Conservation (phyloP, 495 filamentous ascomycete species). For the Neurospora intermedia region DNA sequence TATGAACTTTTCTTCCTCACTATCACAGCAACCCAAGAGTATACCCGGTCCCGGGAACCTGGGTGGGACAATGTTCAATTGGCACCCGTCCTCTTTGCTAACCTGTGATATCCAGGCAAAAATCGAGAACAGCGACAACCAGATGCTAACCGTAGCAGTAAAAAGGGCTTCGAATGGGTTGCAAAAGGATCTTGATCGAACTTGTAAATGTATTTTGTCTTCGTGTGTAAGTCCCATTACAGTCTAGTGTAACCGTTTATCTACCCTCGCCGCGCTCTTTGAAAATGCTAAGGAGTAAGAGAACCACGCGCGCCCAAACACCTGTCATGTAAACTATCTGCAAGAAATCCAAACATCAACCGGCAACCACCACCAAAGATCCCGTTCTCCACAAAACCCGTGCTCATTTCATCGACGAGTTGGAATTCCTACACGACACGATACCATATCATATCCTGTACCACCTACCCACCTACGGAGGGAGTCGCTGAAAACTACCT, state of each 20-base stretch:
- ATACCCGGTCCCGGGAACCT: background rate
- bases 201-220: background rate
- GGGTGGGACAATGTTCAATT: background rate
- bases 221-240: background rate
- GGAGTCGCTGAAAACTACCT: slow-evolving; percentile 8
- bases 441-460: background rate
- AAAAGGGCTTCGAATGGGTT: no score
- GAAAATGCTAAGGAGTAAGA: background rate
- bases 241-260: background rate
- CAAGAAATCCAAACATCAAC: background rate
- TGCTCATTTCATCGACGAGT: background rate
- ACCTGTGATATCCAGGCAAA: background rate
- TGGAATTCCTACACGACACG: background rate
- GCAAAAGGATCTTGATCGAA: no score
- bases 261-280: background rate
- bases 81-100: background rate
- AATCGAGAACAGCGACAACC: no score
- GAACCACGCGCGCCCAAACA: background rate
- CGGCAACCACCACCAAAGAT: background rate
- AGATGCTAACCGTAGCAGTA: no score
- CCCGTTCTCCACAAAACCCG: background rate
- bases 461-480: no score
- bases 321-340: background rate
- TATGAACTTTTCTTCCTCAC: background rate
- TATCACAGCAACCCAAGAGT: background rate